Evolutionary conservation across 371 early-diverging fungal species (phyloP).

Genomic region (Fennellomyces sp.): DNA sequence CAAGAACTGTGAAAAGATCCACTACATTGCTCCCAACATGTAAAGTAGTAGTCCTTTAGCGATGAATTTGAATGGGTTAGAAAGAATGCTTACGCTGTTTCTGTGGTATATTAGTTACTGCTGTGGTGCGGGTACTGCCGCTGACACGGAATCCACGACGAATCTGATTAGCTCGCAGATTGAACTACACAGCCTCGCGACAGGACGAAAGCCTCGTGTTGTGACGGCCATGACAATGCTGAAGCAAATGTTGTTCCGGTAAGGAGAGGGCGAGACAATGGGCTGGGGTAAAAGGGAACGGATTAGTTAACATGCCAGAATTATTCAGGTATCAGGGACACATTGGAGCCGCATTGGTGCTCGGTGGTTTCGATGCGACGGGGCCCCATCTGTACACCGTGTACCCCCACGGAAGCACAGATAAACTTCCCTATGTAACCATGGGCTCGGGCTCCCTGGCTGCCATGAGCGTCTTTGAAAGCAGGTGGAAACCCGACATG

Average conservation of each 20-base stretch:
- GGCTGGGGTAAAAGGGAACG: not conserved
- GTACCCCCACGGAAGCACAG: conserved; percentile 97
- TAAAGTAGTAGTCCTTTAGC: conserved; percentile 15
- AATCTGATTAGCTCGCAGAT: conserved; percentile 92
- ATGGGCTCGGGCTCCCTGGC: conserved; percentile 99
- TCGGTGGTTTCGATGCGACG: conserved; percentile 95
- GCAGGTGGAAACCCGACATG: conserved; percentile 86
- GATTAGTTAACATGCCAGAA: not conserved
- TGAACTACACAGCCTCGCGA: conserved; percentile 90
- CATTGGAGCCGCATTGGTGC: conserved; percentile 96
- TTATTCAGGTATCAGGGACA: conserved; percentile 90
- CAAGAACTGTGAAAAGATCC: conserved; percentile 99
- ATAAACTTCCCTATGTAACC: conserved; percentile 95
- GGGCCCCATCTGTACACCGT: conserved; percentile 96
- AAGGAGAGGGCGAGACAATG: conserved; percentile 6
- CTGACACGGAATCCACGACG: conserved; percentile 98
- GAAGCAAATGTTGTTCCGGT: conserved; percentile 95
- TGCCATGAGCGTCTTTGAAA: conserved; percentile 98
- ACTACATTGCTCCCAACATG: conserved; percentile 98
- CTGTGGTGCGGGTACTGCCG: conserved; percentile 99
- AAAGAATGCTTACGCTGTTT: not conserved
- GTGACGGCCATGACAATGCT: conserved; percentile 96
- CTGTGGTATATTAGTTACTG: conserved; percentile 74
- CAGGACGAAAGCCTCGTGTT: conserved; percentile 89
- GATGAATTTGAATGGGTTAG: not conserved